A percentile compares a stretch with the other conserved stretches of the same genome.
Evolutionary conservation across 176 grass and related monocot species (phyloP).

Genomic region (Aegilops umbellulata): DNA sequence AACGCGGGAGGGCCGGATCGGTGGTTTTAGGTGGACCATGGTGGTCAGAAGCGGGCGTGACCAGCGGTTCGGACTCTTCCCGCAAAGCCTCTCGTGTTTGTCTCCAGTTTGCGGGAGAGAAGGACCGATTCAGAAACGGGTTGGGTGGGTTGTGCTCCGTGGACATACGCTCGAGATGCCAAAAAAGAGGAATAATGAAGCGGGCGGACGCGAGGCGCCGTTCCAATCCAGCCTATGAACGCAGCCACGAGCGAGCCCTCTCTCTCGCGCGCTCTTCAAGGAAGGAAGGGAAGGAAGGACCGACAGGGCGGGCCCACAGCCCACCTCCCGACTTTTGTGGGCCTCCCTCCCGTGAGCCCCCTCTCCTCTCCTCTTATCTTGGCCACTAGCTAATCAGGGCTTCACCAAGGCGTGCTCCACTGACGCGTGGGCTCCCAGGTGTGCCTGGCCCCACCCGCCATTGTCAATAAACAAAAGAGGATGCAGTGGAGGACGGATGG

Average conservation of each 20-base stretch:
- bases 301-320: not conserved
- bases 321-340: not conserved
- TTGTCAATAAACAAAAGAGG: fast-evolving
- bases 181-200: not conserved
- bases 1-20: too few relatives aligned
- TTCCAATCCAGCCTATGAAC: slow-evolving; percentile 9
- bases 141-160: too few relatives aligned
- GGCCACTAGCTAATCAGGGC: not conserved
- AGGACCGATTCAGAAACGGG: too few relatives aligned
- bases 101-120: too few relatives aligned
- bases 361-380: too few relatives aligned
- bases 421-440: not conserved
- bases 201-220: not conserved
- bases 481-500: not conserved
- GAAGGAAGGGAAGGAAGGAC: not conserved
- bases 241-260: too few relatives aligned
- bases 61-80: too few relatives aligned
- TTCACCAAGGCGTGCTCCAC: too few relatives aligned
- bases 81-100: fast-evolving
- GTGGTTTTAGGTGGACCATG: too few relatives aligned
- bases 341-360: not conserved
- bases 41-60: too few relatives aligned
- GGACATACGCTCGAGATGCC: too few relatives aligned
- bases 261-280: not conserved
- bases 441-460: not conserved